Evolutionary conservation across 768 basidiomycete species (phyloP).

Genomic region (Cubamyces lactineus): DNA sequence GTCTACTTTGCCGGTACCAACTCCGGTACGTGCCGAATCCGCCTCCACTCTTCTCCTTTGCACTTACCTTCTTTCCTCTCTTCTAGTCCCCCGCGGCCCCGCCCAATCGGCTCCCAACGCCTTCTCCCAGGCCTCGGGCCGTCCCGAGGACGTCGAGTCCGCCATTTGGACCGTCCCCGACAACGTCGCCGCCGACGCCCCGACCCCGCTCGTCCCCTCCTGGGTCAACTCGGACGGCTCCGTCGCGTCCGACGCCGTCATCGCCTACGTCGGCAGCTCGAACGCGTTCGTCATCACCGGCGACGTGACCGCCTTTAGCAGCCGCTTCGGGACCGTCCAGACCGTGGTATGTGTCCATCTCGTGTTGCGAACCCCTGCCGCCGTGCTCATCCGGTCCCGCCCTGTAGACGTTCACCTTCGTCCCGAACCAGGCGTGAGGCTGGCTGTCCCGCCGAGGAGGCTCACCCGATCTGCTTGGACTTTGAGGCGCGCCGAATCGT

Average conservation of each 20-base stretch:
- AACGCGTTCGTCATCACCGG: conserved; percentile 15
- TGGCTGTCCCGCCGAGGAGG: no score
- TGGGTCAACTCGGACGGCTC: conserved; percentile 31
- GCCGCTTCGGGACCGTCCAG: not conserved
- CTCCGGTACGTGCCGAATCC: conserved; percentile 7
- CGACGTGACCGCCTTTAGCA: conserved; percentile 1
- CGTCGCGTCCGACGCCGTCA: not conserved
- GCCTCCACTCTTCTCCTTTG: not conserved
- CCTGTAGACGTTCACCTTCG: conserved; percentile 8
- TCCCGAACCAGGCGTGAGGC: not conserved
- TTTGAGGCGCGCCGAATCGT: no score
- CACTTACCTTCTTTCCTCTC: not conserved
- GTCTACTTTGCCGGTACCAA: conserved; percentile 23
- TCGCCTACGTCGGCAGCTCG: conserved; percentile 3
- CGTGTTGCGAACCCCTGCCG: no score
- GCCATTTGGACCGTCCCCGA: conserved; percentile 27
- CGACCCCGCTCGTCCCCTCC: conserved; percentile 11
- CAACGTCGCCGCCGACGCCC: not conserved
- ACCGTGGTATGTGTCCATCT: not conserved
- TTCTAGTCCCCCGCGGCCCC: conserved; percentile 6
- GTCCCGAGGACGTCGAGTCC: conserved; percentile 25
- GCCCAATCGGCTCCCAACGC: conserved; percentile 20
- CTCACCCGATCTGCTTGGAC: no score
- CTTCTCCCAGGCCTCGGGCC: conserved; percentile 24
- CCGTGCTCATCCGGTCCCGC: not conserved